These are phyloP conservation scores for Gomphus sp. DNA, from an alignment of 1,284 basidiomycete genomes.

Conservation along the genomic window DNA sequence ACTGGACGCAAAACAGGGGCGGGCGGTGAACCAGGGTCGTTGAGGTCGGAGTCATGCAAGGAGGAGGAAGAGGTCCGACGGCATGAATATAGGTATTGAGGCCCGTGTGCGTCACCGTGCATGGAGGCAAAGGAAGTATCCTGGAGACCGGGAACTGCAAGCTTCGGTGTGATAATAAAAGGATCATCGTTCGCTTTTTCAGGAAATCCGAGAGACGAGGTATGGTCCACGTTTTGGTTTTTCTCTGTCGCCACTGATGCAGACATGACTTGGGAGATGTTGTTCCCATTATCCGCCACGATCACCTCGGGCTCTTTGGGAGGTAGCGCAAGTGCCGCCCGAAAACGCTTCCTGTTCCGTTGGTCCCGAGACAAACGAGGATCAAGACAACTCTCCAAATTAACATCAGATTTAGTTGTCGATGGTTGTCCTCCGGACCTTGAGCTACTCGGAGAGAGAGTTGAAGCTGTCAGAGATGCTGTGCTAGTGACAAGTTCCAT, in stretches of 20 bases:
- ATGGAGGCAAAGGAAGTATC: background rate
- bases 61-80: background rate
- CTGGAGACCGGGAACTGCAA: no score
- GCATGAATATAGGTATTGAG: background rate
- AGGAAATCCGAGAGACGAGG: background rate
- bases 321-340: background rate
- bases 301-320: background rate
- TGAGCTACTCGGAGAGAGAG: background rate
- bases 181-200: background rate
- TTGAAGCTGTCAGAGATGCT: background rate
- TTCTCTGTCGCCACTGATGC: background rate
- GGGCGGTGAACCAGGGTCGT: conserved; percentile 1
- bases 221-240: background rate
- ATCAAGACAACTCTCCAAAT: background rate
- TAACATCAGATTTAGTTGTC: background rate
- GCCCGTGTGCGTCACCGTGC: background rate
- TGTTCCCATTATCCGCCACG: background rate
- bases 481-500: background rate
- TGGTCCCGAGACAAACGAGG: background rate
- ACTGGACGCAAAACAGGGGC: conserved; percentile 9
- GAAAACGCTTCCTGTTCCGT: background rate
- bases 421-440: background rate
- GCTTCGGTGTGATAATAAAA: no score
- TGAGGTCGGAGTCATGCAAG: background rate
- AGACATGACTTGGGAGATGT: background rate